Base-by-base conservation (phyloP, 805 yeast genomes). In the Wickerhamiella brachini region DNA sequence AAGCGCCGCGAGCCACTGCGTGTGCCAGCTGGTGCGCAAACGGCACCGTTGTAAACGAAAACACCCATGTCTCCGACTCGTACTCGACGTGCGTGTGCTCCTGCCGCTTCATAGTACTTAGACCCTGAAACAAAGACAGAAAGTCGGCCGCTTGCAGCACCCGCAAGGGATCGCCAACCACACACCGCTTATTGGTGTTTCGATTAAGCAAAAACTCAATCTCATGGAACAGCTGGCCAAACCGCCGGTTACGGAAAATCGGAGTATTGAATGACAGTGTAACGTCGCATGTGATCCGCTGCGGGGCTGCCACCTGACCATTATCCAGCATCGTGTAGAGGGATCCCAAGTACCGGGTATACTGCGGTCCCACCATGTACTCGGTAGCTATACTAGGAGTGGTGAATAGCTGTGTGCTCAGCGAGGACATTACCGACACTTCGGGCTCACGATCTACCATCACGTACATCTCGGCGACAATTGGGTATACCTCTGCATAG, bases 361-460 rank as follows among this genome's bases (percentile, higher is more conserved):
- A 66, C 54, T 81, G 85, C 8, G 86, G 86, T 58, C 80, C 83
- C 29, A 70, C 65, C 6, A 80, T 72, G 23, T 85, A 76, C 24
- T 78, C 68, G 3, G 73, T 75, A 0, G 95, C 81, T 56, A 83
- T 81, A 0, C 88, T 77, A 0, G 97, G 96, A 50, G 95, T 83
- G 0, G 97, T 89, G 65, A 88, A 88, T 21, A 93, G 68, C 66
- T 93, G 98, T 0, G 90, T 80, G 0, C 94, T 80, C 20, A 90
- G 68, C 39, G 81, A 78, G 39, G 81, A 75, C 70, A 89, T 72
- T 3, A 85, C 74, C 12, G 90, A 85, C 50, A 78, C 67, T 58
- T 88, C 95, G 0, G 96, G 95, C 61, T 93, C 97, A 53, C 95
- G 74, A 61, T 93, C 99, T 55, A 79, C 69, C 0, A 75, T 67